Evolutionary conservation across 768 basidiomycete genomes (phyloP), one percentile per base, ranked within the genome.

Genomic region (Cubamyces sp.): DNA sequence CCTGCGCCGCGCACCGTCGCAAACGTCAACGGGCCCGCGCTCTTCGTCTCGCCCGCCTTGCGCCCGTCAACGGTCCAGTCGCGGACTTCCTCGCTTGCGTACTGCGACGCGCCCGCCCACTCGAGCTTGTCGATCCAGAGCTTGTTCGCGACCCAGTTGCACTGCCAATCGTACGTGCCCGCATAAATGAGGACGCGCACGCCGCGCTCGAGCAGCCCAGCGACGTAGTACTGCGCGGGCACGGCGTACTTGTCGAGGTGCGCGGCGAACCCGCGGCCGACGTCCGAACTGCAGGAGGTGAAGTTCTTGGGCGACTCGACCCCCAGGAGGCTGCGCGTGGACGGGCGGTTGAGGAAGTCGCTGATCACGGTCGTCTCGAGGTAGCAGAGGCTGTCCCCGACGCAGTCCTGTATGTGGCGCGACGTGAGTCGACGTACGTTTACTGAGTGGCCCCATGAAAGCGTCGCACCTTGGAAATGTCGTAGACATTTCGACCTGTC

Each of bases 141-240:
- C 68, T 84, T 84, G 74, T 93, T 94, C 16, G 87, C 86, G 28
- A 90, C 75, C 84, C 85, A 90, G 70, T 91, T 90, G 70, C 90
- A 92, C 63, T 87, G 87, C 87, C 88, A 91, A 68, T 90, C 88
- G 64, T 87, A 87, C 46, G 84, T 87, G 19, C 89, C 89, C 0
- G 86, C 87, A 64, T 91, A 91, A 49, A 89, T 86, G 43, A 94
- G 79, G 39, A 91, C 76, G 5, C 86, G 83, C 19, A 95, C 74
- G 0, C 87, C 88, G n/a, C 90, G 82, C 61, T 94, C 91, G 9
- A 94, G 82, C 41, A 94, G 82, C 0, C 80, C 82, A 0, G 85
- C 78, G 61, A 91, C 84, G 69, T 91, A 87, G 76, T 85, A 74
- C 73, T 87, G 81, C 45, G 88, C 80, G 62, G 83, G 79, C 15